These are phyloP conservation scores for Acanthamoeba divionensis DNA, from an alignment of 208 protist genomes.

Conservation along the genomic window DNA sequence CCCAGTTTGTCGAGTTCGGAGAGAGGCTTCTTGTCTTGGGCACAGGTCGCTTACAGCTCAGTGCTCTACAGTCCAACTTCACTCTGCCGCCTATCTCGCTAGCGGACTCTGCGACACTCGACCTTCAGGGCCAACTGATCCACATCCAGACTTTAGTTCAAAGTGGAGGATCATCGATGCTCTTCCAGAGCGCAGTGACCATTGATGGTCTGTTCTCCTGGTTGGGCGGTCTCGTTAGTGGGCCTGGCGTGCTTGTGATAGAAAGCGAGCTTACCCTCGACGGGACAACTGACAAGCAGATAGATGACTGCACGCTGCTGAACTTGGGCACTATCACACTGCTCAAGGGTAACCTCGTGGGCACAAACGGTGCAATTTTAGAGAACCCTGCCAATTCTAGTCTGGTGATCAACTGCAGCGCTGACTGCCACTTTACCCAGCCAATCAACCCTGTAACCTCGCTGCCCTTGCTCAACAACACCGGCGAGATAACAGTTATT, in stretches of 20 bases:
- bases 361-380: constrained; percentile 6
- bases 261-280: background rate
- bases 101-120: background rate
- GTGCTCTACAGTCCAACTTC: background rate
- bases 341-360: background rate
- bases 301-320: background rate
- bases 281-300: constrained; percentile 1
- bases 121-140: constrained; percentile 30
- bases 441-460: background rate
- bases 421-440: background rate
- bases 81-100: background rate
- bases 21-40: background rate
- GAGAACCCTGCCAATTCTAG: background rate
- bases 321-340: background rate
- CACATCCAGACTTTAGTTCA: background rate
- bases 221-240: background rate
- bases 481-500: background rate
- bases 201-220: background rate
- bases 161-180: background rate
- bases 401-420: background rate
- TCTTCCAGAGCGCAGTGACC: background rate
- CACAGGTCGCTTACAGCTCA: background rate
- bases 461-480: constrained; percentile 22
- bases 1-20: background rate
- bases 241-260: background rate